Evolutionary conservation across 805 yeast genomes (phyloP).

Genomic region (Starmerella roubikii): DNA sequence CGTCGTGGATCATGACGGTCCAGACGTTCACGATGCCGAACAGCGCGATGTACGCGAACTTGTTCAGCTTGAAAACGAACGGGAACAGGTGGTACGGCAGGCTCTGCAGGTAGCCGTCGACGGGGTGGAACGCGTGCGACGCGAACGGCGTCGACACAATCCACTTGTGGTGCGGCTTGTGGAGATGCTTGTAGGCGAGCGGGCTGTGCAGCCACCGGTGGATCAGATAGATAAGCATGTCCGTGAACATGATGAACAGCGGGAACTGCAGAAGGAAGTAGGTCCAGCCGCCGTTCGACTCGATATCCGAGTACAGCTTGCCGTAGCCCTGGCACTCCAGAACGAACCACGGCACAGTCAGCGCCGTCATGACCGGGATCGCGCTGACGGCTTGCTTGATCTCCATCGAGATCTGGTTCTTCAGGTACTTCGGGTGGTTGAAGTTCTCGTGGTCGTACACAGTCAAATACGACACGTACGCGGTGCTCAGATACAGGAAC

Average conservation of each 20-base stretch:
- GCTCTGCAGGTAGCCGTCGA: slow-evolving; percentile 89
- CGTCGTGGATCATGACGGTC: slow-evolving; percentile 98
- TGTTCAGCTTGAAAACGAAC: slow-evolving; percentile 82
- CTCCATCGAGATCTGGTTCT: slow-evolving; percentile 82
- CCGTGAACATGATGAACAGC: slow-evolving; percentile 79
- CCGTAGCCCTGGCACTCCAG: slow-evolving; percentile 76
- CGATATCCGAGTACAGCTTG: slow-evolving; percentile 51
- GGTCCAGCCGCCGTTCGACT: slow-evolving; percentile 51
- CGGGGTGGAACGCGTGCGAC: slow-evolving; percentile 96
- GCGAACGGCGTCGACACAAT: slow-evolving; percentile 97
- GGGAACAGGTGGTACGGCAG: slow-evolving; percentile 90
- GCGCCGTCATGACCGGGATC: slow-evolving; percentile 76
- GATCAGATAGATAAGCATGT: slow-evolving; percentile 77
- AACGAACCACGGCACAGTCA: slow-evolving; percentile 84
- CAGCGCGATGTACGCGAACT: slow-evolving; percentile 62
- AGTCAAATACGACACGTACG: slow-evolving; percentile 59
- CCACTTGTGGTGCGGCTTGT: slow-evolving; percentile 99
- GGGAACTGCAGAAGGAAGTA: slow-evolving; percentile 58
- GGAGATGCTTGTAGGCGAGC: slow-evolving; percentile 64
- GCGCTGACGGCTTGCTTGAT: slow-evolving; percentile 64
- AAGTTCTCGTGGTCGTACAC: slow-evolving; percentile 80
- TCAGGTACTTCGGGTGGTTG: slow-evolving; percentile 90
- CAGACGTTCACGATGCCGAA: slow-evolving; percentile 91
- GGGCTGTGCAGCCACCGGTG: slow-evolving; percentile 96
- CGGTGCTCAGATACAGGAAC: slow-evolving; percentile 62